Conservation (phyloP, 257 asterid species). For the Asclepias syriaca region DNA sequence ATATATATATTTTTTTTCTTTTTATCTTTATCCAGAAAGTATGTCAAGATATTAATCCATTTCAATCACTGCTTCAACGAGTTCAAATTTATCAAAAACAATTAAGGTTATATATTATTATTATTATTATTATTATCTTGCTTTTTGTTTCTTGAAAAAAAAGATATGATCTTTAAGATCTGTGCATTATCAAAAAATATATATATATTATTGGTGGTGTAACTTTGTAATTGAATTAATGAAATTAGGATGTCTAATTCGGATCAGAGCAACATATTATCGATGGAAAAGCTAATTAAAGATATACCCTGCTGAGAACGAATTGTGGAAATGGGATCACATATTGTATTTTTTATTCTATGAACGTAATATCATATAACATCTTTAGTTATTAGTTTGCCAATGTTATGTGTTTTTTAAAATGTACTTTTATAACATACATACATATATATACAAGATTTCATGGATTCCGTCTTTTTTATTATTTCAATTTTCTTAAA, state of each 20-base stretch:
- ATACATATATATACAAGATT: background rate
- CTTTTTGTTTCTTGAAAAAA: background rate
- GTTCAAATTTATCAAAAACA: conserved; percentile 16
- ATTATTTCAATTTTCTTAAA: background rate
- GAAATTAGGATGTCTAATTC: conserved; percentile 18
- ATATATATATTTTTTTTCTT: too few relatives aligned
- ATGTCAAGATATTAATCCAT: background rate
- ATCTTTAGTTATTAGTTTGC: background rate
- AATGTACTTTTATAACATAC: background rate
- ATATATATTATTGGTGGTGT: background rate
- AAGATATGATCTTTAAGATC: background rate
- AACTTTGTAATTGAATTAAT: background rate
- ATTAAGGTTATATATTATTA: conserved; percentile 9
- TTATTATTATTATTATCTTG: background rate
- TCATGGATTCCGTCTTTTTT: too few relatives aligned
- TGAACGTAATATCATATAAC: background rate
- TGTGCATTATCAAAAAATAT: too few relatives aligned
- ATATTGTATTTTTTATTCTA: background rate
- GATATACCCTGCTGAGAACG: too few relatives aligned
- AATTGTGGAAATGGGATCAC: too few relatives aligned
- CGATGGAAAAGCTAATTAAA: conserved; percentile 11
- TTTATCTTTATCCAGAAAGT: too few relatives aligned
- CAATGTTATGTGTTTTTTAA: background rate
- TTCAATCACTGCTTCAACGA: conserved; percentile 8
- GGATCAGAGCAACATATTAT: conserved; percentile 1